Base-by-base conservation (phyloP, 805 yeast species). In the Naumovozyma castellii region DNA sequence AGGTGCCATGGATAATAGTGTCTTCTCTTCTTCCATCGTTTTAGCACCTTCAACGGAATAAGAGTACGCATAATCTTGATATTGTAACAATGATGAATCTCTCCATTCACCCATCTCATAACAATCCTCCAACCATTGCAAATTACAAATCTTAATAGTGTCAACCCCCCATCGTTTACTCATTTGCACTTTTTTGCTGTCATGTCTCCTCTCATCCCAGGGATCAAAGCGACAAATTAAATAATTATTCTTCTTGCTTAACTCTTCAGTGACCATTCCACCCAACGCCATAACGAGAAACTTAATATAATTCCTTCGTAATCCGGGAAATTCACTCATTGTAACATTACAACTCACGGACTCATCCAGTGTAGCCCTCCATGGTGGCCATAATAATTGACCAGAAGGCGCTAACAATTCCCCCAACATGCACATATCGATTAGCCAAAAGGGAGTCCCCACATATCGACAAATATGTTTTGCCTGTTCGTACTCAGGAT, bases 61-160 rank as follows among this genome's bases (percentile, higher is more conserved):
- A 10, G 6, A 10, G 10, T 22, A 6, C 10, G 27, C 6, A 22
- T 6, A 22, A 22, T 22, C 27, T 22, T 22, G 27, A 22, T 22
- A 22, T 6, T 22, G 6, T 6, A 10, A 22, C 9, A 10, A 6
- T 10, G 10, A 6, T 22, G 27, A 10, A 22, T 22, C 27, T 10
- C 10, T 22, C 6, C 6, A 6, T 10, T 22, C 27, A 22, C 10
- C 9, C 18, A 36, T 14, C 35, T 43, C 38, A 37, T 47, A 88
- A 31, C 84, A 72, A 40, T 84, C 92, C 52, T 88, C 97, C 8
- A 88, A 60, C 97, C 97, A 88, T 9, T 78, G 53, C 57, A 84
- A 94, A 53, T 81, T 86, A 1, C 84, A 79, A 3, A 80, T 64
- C 30, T 71, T 69, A 29, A 53, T 46, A 9, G 39, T 40, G 13